phyloP scores from a whole-genome alignment of 108 stramenopile species.

The Epithemia pelagica region DNA sequence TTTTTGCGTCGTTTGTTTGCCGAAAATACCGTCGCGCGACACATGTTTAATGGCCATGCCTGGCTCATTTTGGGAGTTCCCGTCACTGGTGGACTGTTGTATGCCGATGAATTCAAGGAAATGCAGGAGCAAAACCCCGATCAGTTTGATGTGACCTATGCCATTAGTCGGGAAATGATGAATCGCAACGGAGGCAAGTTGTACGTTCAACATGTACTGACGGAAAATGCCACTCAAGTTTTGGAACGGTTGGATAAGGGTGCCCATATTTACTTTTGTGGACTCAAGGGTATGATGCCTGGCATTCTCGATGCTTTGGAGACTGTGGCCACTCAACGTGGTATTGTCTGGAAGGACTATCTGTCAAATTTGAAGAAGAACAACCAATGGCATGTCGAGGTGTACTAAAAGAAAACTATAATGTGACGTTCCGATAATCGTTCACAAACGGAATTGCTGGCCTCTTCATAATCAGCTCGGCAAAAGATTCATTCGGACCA shows the following conservation, averaged over 20 bases:
- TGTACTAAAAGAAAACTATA: slow-evolving; percentile 55
- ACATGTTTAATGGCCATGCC: slow-evolving; percentile 59
- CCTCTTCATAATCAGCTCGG: no score
- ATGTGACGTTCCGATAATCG: no score
- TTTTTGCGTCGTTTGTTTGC: slow-evolving; percentile 81
- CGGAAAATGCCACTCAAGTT: slow-evolving; percentile 54
- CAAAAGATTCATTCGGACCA: no score
- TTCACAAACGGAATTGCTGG: no score
- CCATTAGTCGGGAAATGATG: slow-evolving; percentile 66
- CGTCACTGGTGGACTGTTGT: slow-evolving; percentile 64
- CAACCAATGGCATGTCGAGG: slow-evolving; percentile 87
- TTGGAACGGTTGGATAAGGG: slow-evolving; percentile 58
- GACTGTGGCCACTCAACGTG: slow-evolving; percentile 39
- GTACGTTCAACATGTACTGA: slow-evolving; percentile 74
- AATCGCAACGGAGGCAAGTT: slow-evolving; percentile 57
- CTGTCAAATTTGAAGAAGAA: slow-evolving; percentile 57
- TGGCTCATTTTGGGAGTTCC: slow-evolving; percentile 84
- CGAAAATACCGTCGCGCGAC: slow-evolving; percentile 78
- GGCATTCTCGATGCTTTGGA: slow-evolving; percentile 74
- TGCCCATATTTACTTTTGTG: slow-evolving; percentile 83
- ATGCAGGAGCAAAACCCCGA: slow-evolving; percentile 42
- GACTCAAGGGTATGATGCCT: slow-evolving; percentile 91
- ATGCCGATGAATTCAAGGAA: slow-evolving; percentile 66
- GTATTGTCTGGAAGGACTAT: slow-evolving; percentile 54
- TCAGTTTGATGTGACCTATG: slow-evolving; percentile 49